A percentile compares a stretch with the other conserved stretches of the same genome.
Conservation (phyloP, 2,329 filamentous ascomycete species). For the Cercospora sesami region DNA sequence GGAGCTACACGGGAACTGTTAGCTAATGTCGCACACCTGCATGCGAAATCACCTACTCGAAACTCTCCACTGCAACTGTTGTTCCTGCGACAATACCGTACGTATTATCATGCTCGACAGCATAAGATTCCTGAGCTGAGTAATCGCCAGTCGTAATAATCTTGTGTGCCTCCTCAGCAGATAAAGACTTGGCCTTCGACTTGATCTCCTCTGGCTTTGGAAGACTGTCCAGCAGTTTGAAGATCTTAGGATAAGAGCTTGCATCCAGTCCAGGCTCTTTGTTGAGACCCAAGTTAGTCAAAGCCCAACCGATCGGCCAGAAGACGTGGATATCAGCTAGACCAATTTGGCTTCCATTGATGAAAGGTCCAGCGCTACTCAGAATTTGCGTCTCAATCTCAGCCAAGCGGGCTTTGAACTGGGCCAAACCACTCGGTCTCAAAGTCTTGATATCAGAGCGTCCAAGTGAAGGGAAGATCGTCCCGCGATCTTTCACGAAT, state of each 20-base stretch:
- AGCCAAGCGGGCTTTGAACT: constrained; percentile 25
- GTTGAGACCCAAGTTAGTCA: constrained; percentile 27
- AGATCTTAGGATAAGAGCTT: constrained; percentile 31
- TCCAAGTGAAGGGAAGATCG: constrained; percentile 32
- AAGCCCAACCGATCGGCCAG: constrained; percentile 31
- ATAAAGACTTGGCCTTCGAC: constrained; percentile 24
- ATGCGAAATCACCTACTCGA: constrained; percentile 30
- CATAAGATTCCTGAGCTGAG: constrained; percentile 20
- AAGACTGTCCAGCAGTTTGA: constrained; percentile 31
- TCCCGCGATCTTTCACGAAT: constrained; percentile 34
- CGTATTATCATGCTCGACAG: constrained; percentile 27
- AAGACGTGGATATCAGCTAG: constrained; percentile 34
- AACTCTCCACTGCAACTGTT: constrained; percentile 32
- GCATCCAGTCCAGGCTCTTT: constrained; percentile 30
- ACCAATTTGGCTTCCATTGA: constrained; percentile 27
- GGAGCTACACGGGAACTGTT: constrained; percentile 20
- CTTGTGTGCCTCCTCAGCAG: constrained; percentile 32
- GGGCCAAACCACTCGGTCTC: constrained; percentile 29
- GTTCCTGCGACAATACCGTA: constrained; percentile 27
- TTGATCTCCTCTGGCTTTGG: constrained; percentile 21
- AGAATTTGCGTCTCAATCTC: constrained; percentile 32
- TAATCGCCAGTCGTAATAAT: constrained; percentile 26
- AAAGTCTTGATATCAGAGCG: constrained; percentile 29
- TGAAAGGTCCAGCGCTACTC: constrained; percentile 26
- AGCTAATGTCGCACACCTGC: background rate